phyloP scores from a whole-genome alignment of 2,329 filamentous ascomycete species.

The Ampelomyces quisqualis region DNA sequence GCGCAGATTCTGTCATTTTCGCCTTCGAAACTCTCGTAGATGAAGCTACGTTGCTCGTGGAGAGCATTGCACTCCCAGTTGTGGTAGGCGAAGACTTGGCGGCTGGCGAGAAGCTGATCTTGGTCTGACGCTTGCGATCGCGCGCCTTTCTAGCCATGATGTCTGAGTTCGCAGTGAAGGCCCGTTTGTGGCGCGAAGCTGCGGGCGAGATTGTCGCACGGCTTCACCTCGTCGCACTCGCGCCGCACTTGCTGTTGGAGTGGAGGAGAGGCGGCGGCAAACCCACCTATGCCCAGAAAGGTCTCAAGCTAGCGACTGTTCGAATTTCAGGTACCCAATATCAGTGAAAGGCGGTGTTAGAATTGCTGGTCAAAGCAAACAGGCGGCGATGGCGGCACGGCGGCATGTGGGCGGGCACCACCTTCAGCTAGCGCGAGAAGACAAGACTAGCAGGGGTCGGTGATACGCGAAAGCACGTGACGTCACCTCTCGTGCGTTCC shows the following conservation, averaged over 20 bases:
- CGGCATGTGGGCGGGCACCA: neutral
- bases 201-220: neutral
- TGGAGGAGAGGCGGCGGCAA: too few relatives aligned
- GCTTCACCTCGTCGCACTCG: neutral
- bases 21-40: constrained; percentile 21
- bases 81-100: constrained; percentile 42
- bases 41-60: constrained; percentile 8
- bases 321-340: neutral
- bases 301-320: neutral
- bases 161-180: constrained; percentile 1
- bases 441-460: neutral
- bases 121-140: constrained; percentile 43
- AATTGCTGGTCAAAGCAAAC: too few relatives aligned
- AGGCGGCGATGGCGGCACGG: too few relatives aligned
- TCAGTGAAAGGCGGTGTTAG: too few relatives aligned
- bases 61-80: constrained; percentile 7
- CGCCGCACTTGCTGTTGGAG: neutral
- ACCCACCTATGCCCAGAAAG: too few relatives aligned
- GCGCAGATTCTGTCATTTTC: constrained; percentile 19
- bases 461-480: constrained; percentile 8
- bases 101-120: constrained; percentile 48
- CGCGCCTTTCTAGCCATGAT: constrained; percentile 31
- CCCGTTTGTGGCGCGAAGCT: neutral
- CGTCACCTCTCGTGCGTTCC: neutral
- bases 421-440: neutral